Evolutionary conservation across 495 filamentous ascomycete genomes (phyloP), one percentile per base, ranked within the genome.

Genomic region (Hypoxylon crocopeplum): DNA sequence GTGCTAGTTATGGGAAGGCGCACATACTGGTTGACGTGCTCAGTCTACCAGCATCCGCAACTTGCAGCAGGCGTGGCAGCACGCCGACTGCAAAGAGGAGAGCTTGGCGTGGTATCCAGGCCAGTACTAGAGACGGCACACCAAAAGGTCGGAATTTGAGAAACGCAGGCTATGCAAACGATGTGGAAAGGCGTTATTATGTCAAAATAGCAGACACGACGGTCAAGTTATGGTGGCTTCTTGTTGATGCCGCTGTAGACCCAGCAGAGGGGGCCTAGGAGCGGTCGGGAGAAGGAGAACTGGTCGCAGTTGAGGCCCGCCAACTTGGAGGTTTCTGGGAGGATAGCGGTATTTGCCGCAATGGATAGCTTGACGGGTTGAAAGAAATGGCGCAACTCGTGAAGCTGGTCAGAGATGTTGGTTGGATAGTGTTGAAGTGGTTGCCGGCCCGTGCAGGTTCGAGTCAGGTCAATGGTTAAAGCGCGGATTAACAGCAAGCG

Each of bases 181-280:
- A 47, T 22, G 17, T 34, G 49, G 25, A 36, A 2, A 12, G 21
- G 19, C 12, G 24, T 66, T 50, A 47, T 48, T 60, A 44, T 30
- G 22, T 47, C 66, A 81, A 78, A 70, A 68, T 50, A 29, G 46
- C 21, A 44, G 40, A 2, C 11, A 32, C 46, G 56, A 36, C 60
- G 27, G 77, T 69, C 81, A 77, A 93, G 77, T 97, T 98, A 98
- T 81, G 94, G 94, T 71, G 94, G 94, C 82, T 94, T 93, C 81
- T 92, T 94, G 81, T 93, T 89, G 82, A 89, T 91, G 87, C 94
- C 92, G 82, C 86, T 84, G 78, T 94, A 93, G 83, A 91, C 89
- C 91, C 92, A 87, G 78, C 85, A 83, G 68, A 86, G 84, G 72
- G 94, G 93, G 81, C 92, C 92, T 68, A 95, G 88, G 75, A 97